phyloP scores from a whole-genome alignment of 2,329 filamentous ascomycete genomes.

The Epichloe coenophiala region DNA sequence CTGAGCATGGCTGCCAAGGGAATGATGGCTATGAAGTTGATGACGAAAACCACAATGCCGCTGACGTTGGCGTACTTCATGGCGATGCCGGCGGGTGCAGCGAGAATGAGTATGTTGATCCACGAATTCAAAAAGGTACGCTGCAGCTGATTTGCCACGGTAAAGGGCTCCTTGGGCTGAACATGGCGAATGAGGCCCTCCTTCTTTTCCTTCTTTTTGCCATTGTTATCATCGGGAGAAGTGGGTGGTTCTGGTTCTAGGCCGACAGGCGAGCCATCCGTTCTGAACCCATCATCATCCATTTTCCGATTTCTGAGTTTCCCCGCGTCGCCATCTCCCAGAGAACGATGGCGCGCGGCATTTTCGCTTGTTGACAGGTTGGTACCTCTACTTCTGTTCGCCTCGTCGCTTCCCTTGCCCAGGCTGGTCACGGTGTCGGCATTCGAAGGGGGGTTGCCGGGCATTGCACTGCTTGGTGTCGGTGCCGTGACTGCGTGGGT shows the following conservation, averaged over 20 bases:
- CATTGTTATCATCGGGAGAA: slow-evolving; percentile 13
- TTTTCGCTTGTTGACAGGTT: slow-evolving; percentile 10
- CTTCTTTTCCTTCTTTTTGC: slow-evolving; percentile 19
- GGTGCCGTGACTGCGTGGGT: slow-evolving; percentile 23
- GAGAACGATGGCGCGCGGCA: slow-evolving; percentile 9
- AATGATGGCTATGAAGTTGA: slow-evolving; percentile 91
- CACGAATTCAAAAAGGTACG: slow-evolving; percentile 70
- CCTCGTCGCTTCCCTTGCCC: slow-evolving; percentile 10
- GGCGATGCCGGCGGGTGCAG: slow-evolving; percentile 68
- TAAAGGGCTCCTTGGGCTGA: slow-evolving; percentile 41
- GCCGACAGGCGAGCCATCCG: neutral
- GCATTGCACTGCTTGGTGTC: slow-evolving; percentile 9
- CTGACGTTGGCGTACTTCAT: slow-evolving; percentile 50
- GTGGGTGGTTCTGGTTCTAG: slow-evolving; percentile 3
- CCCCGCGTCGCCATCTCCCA: slow-evolving; percentile 11
- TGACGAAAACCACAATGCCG: slow-evolving; percentile 57
- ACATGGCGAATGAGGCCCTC: slow-evolving; percentile 30
- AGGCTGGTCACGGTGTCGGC: slow-evolving; percentile 12
- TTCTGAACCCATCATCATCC: slow-evolving; percentile 10
- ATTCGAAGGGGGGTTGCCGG: slow-evolving; percentile 13
- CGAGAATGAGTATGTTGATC: slow-evolving; percentile 71
- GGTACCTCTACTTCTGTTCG: slow-evolving; percentile 7
- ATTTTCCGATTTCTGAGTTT: slow-evolving; percentile 20
- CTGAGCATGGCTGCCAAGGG: slow-evolving; percentile 77
- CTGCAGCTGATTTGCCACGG: slow-evolving; percentile 51